These are phyloP conservation scores for Suillus decipiens DNA, from an alignment of 768 basidiomycete species.

Conservation along the genomic window DNA sequence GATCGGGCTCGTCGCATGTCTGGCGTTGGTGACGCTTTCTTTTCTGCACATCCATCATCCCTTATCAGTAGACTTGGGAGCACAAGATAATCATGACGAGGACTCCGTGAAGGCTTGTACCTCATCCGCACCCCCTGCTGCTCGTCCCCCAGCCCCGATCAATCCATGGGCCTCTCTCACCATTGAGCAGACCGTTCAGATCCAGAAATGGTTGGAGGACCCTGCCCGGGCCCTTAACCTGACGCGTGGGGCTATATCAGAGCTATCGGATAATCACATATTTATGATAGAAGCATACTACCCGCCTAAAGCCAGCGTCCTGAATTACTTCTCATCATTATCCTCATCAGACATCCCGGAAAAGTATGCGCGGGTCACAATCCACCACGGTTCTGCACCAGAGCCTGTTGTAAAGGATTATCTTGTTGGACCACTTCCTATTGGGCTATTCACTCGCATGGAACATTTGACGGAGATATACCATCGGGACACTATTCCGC, in stretches of 20 bases:
- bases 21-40: conserved; percentile 17
- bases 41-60: conserved; percentile 13
- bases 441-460: conserved; percentile 41
- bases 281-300: conserved; percentile 51
- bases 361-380: conserved; percentile 48
- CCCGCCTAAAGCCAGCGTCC: conserved; percentile 49
- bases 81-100: not conserved
- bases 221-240: conserved; percentile 49
- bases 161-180: conserved; percentile 58
- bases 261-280: conserved; percentile 49
- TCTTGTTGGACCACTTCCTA: conserved; percentile 58
- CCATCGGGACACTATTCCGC: conserved; percentile 53
- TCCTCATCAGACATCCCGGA: conserved; percentile 29
- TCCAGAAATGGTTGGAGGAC: conserved; percentile 48
- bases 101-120: conserved; percentile 36
- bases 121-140: conserved; percentile 32
- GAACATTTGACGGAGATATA: conserved; percentile 51
- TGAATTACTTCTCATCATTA: conserved; percentile 46
- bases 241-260: conserved; percentile 35
- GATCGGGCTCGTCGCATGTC: conserved; percentile 15
- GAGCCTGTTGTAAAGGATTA: conserved; percentile 53
- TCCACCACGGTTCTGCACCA: conserved; percentile 47
- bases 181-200: conserved; percentile 41
- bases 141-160: conserved; percentile 41
- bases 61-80: conserved; percentile 5